Conservation (phyloP, 2,329 filamentous ascomycete species). For the Cladosporium sp. region DNA sequence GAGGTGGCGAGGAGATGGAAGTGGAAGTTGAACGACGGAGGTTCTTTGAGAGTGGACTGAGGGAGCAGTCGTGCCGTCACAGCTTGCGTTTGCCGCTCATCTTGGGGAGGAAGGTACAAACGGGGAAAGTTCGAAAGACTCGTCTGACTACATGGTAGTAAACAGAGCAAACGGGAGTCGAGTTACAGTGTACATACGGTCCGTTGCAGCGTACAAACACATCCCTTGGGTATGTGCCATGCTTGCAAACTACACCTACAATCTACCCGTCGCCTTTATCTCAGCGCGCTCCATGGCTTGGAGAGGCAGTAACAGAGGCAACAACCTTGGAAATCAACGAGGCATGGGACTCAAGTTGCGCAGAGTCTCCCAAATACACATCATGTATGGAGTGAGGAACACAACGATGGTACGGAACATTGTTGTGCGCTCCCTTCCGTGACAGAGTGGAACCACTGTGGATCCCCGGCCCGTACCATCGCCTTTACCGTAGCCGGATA, state of each 20-base stretch:
- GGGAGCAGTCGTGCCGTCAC: background rate
- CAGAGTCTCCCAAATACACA: background rate
- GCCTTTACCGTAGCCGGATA: background rate
- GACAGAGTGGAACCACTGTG: background rate
- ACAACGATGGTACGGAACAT: background rate
- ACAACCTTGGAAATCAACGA: background rate
- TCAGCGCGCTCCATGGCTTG: background rate
- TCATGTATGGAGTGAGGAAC: background rate
- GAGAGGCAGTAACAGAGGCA: background rate
- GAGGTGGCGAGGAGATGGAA: background rate
- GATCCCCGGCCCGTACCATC: background rate
- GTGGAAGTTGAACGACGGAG: background rate
- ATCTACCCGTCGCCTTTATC: background rate
- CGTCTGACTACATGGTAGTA: background rate
- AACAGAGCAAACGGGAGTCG: background rate
- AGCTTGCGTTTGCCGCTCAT: background rate
- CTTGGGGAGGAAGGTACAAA: background rate
- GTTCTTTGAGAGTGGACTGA: background rate
- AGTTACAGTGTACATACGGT: background rate
- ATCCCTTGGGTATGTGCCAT: background rate
- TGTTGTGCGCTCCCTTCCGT: background rate
- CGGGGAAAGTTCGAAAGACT: background rate
- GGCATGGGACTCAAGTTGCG: background rate
- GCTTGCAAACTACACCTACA: background rate
- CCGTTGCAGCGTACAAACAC: background rate